Evolutionary conservation across 2,329 filamentous ascomycete genomes (phyloP).

Genomic region (Mollisia scopiformis): DNA sequence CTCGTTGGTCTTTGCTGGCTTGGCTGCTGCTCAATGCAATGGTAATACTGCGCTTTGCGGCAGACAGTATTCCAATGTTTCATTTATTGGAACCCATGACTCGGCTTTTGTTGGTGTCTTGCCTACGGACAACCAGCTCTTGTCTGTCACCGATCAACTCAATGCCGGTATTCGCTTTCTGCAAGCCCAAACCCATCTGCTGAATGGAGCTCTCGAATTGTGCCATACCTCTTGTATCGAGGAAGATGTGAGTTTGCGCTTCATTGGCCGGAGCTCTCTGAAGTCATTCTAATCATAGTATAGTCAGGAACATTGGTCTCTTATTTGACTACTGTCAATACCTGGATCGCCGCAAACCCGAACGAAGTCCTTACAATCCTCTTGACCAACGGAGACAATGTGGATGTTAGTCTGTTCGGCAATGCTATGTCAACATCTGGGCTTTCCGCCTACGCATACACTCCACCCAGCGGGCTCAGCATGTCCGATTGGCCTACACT

Average conservation of each 20-base stretch:
- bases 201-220: conserved; percentile 21
- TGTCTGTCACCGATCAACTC: conserved; percentile 61
- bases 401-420: conserved; percentile 51
- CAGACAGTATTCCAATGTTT: conserved; percentile 74
- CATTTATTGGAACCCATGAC: conserved; percentile 73
- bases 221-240: conserved; percentile 65
- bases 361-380: conserved; percentile 66
- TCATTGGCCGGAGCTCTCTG: neutral
- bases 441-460: conserved; percentile 31
- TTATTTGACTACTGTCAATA: conserved; percentile 59
- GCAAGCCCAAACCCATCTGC: conserved; percentile 54
- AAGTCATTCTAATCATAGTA: neutral
- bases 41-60: conserved; percentile 76
- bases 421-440: conserved; percentile 27
- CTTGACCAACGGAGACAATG: conserved; percentile 65
- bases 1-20: conserved; percentile 5
- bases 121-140: conserved; percentile 55
- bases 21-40: conserved; percentile 47
- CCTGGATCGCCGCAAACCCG: conserved; percentile 60
- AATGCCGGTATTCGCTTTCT: conserved; percentile 67
- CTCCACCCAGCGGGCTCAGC: conserved; percentile 26
- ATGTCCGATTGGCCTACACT: conserved; percentile 66
- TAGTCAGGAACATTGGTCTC: conserved; percentile 53
- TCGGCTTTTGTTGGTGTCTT: conserved; percentile 42
- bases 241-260: conserved; percentile 43